These are phyloP conservation scores for Blumeriella jaapii DNA, from an alignment of 2,329 filamentous ascomycete genomes.

Conservation along the genomic window DNA sequence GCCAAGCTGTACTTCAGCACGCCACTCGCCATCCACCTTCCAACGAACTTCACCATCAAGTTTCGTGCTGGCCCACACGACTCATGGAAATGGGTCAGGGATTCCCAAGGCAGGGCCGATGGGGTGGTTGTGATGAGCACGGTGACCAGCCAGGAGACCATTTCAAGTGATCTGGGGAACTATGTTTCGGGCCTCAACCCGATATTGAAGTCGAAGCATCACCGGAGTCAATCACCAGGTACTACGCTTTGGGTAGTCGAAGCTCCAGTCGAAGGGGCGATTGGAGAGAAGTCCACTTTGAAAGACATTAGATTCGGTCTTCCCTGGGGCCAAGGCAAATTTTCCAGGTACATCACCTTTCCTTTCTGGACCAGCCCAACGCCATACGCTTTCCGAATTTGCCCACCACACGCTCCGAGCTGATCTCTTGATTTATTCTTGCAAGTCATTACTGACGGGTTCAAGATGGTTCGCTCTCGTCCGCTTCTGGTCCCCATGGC, in stretches of 20 bases:
- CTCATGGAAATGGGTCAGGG: constrained; percentile 60
- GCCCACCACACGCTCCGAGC: no score
- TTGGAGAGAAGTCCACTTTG: constrained; percentile 45
- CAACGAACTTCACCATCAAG: constrained; percentile 58
- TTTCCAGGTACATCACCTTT: constrained; percentile 21
- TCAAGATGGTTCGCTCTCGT: constrained; percentile 70
- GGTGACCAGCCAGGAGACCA: constrained; percentile 18
- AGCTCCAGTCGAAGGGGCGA: constrained; percentile 41
- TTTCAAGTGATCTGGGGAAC: constrained; percentile 26
- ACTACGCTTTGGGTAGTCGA: constrained; percentile 63
- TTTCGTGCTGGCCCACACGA: constrained; percentile 43
- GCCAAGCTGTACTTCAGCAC: constrained; percentile 42
- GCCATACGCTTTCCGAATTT: no score
- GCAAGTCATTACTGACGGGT: constrained; percentile 7
- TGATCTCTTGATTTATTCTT: no score
- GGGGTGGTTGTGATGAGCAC: constrained; percentile 47
- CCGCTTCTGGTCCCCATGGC: constrained; percentile 71
- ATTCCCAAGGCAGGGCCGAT: constrained; percentile 51
- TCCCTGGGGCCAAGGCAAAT: constrained; percentile 26
- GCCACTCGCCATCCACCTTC: constrained; percentile 35
- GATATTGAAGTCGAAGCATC: constrained; percentile 40
- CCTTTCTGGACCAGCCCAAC: neutral
- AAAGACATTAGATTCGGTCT: constrained; percentile 28
- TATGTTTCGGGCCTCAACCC: constrained; percentile 48
- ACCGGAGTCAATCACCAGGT: constrained; percentile 53